Percentiles rank a stretch among this genome's conserved stretches.
Conservation (phyloP, 169 alveolate species). For the Theileria annulata region DNA sequence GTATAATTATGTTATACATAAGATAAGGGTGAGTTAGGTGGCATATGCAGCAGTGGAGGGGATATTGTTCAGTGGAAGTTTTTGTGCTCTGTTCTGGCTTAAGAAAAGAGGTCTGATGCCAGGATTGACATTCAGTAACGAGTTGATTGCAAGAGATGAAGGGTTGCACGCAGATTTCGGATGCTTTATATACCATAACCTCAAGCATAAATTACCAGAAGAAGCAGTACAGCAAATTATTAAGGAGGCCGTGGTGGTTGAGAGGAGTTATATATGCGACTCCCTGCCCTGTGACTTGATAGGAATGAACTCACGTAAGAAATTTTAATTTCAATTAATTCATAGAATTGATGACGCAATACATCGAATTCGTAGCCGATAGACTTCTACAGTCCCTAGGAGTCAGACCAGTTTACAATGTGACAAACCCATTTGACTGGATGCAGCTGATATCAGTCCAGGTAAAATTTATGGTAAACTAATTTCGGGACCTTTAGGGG, state of each 20-base stretch:
- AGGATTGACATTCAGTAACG: slow-evolving; percentile 95
- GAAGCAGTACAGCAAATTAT: slow-evolving; percentile 91
- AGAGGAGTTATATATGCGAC: slow-evolving; percentile 93
- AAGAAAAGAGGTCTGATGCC: slow-evolving; percentile 97
- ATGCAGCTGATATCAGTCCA: slow-evolving; percentile 97
- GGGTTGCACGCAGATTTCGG: slow-evolving; percentile 99
- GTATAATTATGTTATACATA: no score
- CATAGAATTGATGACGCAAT: slow-evolving; percentile 89
- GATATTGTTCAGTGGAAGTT: slow-evolving; percentile 95
- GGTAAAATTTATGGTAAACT: slow-evolving; percentile 20
- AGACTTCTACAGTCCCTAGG: slow-evolving; percentile 93
- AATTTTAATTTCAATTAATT: not conserved
- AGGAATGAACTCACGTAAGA: slow-evolving; percentile 94
- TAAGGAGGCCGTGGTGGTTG: slow-evolving; percentile 95
- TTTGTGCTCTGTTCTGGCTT: slow-evolving; percentile 98
- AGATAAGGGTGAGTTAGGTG: no score
- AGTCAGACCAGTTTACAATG: slow-evolving; percentile 87
- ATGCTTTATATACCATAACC: slow-evolving; percentile 90
- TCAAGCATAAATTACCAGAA: slow-evolving; percentile 87
- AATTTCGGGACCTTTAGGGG: slow-evolving; percentile 74
- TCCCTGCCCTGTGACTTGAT: slow-evolving; percentile 96
- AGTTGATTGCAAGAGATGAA: slow-evolving; percentile 97
- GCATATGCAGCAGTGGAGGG: slow-evolving; percentile 97
- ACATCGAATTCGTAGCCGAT: slow-evolving; percentile 97
- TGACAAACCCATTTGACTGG: slow-evolving; percentile 97